These are phyloP conservation scores for Pseudovirgaria hyperparasitica DNA, from an alignment of 2,329 filamentous ascomycete species.

Conservation along the genomic window DNA sequence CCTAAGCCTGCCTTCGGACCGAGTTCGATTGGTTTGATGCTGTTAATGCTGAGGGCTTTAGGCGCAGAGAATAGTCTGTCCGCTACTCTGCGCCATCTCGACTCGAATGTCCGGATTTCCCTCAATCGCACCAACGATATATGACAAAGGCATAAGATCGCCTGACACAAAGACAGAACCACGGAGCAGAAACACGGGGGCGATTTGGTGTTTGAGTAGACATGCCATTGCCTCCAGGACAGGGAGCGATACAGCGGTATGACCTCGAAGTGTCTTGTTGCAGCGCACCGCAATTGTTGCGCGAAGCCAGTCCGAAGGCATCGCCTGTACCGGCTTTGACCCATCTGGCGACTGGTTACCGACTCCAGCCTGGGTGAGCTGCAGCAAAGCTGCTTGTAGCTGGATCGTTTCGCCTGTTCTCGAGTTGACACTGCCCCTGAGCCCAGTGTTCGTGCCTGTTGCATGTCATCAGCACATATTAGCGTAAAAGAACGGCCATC, in stretches of 20 bases:
- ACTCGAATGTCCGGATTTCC: conserved; percentile 32
- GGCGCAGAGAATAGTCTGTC: conserved; percentile 3
- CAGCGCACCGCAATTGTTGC: conserved; percentile 42
- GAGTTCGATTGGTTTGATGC: conserved; percentile 8
- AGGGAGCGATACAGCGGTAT: conserved; percentile 38
- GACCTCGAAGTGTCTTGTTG: conserved; percentile 44
- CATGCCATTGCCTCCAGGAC: conserved; percentile 33
- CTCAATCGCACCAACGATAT: conserved; percentile 36
- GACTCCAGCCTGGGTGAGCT: conserved; percentile 40
- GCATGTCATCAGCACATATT: too few relatives aligned
- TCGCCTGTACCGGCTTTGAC: conserved; percentile 8
- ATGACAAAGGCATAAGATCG: conserved; percentile 44
- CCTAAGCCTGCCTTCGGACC: conserved; percentile 39
- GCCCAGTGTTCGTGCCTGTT: conserved; percentile 57
- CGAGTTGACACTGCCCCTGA: conserved; percentile 51
- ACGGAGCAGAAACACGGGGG: conserved; percentile 41
- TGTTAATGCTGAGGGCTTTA: conserved; percentile 8
- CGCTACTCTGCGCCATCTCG: conserved; percentile 10
- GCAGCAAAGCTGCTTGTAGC: conserved; percentile 45
- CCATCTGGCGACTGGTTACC: conserved; percentile 14
- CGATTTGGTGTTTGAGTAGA: conserved; percentile 22
- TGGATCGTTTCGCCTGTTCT: conserved; percentile 37
- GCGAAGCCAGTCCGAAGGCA: conserved; percentile 34
- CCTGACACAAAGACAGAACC: conserved; percentile 47
- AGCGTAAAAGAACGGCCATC: too few relatives aligned